These are phyloP conservation scores for Coffea canephora DNA, from an alignment of 257 asterid species.

Conservation along the genomic window DNA sequence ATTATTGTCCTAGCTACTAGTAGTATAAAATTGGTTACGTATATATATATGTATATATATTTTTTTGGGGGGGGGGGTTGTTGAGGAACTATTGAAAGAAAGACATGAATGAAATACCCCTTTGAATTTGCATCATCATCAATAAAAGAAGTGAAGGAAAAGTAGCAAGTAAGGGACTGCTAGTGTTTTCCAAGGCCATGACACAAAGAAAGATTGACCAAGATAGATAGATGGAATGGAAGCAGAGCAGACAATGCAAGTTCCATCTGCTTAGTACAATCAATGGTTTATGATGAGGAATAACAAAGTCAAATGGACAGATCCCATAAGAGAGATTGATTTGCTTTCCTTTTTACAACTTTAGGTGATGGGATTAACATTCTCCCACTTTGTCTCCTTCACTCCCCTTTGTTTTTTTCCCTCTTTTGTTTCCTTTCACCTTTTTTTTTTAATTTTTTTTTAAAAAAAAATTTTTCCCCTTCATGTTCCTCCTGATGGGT, in stretches of 20 bases:
- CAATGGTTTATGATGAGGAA: constrained; percentile 50
- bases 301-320: constrained; percentile 48
- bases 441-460: neutral
- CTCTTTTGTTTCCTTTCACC: constrained; percentile 10
- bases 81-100: neutral
- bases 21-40: no score
- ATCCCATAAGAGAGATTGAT: neutral
- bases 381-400: constrained; percentile 80
- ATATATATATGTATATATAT: no score
- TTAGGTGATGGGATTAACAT: constrained; percentile 65
- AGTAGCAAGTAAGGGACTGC: no score
- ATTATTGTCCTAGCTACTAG: no score
- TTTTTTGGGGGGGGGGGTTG: no score
- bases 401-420: neutral
- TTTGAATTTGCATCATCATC: neutral
- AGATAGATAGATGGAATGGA: neutral
- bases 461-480: neutral
- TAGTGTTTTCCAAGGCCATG: neutral
- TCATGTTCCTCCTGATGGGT: constrained; percentile 30
- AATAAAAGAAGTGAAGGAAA: neutral
- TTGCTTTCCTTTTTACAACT: constrained; percentile 28
- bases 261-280: constrained; percentile 35
- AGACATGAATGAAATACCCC: neutral
- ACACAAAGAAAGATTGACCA: constrained; percentile 21
- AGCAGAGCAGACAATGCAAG: constrained; percentile 46